These are phyloP conservation scores for Chlorella sp. DNA, from an alignment of 139 green algal species.

Conservation along the genomic window DNA sequence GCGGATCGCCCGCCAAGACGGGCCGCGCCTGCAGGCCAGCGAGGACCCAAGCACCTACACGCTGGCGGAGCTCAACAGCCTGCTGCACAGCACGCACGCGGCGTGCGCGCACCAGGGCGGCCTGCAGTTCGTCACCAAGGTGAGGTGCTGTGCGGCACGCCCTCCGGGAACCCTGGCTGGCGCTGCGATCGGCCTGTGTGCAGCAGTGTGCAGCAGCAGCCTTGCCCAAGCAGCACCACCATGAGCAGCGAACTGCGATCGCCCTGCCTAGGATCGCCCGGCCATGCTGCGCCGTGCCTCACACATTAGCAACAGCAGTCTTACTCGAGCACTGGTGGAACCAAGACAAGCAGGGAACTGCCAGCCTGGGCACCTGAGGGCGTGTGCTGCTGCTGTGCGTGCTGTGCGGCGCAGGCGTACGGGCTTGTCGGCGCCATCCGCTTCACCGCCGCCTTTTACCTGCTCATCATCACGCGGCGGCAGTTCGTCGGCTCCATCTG, in stretches of 20 bases:
- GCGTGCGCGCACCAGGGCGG: not conserved
- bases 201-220: too few species aligned
- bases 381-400: not conserved
- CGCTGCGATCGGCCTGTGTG: too few species aligned
- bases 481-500: constrained; percentile 64
- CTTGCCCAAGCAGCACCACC: too few species aligned
- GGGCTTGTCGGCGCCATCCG: constrained; percentile 75
- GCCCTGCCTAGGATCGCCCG: too few species aligned
- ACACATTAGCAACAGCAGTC: too few species aligned
- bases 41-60: not conserved
- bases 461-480: constrained; percentile 78
- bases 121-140: constrained; percentile 2
- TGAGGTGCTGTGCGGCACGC: too few species aligned
- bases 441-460: constrained; percentile 81
- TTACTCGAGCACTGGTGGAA: too few species aligned
- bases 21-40: not conserved
- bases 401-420: constrained; percentile 39
- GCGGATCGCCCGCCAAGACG: not conserved
- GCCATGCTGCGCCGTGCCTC: too few species aligned
- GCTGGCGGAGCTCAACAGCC: not conserved
- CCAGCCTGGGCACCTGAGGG: too few species aligned
- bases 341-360: too few species aligned
- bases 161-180: too few species aligned
- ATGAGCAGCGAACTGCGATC: too few species aligned
- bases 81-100: not conserved